These are phyloP conservation scores for Nemania sp. DNA, from an alignment of 2,329 filamentous ascomycete genomes.

Conservation along the genomic window DNA sequence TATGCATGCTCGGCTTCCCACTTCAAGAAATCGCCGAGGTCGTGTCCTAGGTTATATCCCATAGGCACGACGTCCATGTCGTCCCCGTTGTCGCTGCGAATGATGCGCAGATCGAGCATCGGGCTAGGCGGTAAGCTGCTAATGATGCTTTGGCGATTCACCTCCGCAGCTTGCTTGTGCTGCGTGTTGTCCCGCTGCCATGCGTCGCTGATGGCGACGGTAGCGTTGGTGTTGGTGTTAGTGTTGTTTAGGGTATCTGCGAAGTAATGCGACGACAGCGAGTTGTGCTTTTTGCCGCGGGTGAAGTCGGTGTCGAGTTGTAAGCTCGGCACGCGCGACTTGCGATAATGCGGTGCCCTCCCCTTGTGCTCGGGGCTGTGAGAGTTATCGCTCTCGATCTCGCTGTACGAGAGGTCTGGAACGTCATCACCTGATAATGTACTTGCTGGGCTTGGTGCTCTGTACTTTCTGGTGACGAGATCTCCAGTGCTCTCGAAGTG, in stretches of 20 bases:
- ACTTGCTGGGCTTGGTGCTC: constrained; percentile 39
- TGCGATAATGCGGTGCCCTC: constrained; percentile 31
- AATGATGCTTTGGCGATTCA: constrained; percentile 40
- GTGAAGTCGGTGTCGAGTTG: constrained; percentile 15
- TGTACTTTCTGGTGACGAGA: constrained; percentile 39
- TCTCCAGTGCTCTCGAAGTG: constrained; percentile 50
- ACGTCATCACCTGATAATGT: constrained; percentile 36
- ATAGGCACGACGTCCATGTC: constrained; percentile 54
- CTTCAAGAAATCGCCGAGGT: constrained; percentile 60
- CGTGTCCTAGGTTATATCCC: constrained; percentile 63
- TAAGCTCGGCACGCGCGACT: constrained; percentile 2
- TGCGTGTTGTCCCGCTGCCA: constrained; percentile 45
- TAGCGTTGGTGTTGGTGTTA: no score
- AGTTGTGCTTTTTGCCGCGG: constrained; percentile 28
- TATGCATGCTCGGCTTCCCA: constrained; percentile 60
- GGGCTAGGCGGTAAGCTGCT: constrained; percentile 55
- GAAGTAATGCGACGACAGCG: constrained; percentile 4
- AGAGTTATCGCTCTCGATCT: constrained; percentile 35
- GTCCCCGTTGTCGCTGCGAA: constrained; percentile 43
- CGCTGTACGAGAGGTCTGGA: constrained; percentile 36
- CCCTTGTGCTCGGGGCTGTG: constrained; percentile 33
- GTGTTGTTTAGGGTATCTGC: no score
- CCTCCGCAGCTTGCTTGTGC: constrained; percentile 34
- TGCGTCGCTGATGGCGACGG: not conserved
- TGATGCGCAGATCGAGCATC: constrained; percentile 50